A percentile compares a stretch with the other conserved stretches of the same genome.
phyloP scores from a whole-genome alignment of 1,139 yeast genomes.

The Yamadazyma dushanensis region DNA sequence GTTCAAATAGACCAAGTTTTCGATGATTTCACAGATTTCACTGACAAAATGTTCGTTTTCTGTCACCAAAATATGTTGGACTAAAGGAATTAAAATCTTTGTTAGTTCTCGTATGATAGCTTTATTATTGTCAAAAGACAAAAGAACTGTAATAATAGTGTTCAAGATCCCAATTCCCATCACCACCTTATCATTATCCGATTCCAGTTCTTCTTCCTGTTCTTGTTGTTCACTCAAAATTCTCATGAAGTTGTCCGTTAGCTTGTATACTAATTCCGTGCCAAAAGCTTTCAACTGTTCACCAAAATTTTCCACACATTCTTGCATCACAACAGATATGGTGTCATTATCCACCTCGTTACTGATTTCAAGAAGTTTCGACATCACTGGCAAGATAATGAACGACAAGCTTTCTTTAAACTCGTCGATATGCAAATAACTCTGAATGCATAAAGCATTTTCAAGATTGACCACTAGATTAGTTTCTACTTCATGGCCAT shows the following conservation, averaged over 20 bases:
- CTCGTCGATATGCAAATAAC: conserved; percentile 63
- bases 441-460: conserved; percentile 84
- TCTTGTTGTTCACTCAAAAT: conserved; percentile 70
- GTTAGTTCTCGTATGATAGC: conserved; percentile 70
- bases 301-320: conserved; percentile 85
- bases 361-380: conserved; percentile 69
- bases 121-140: conserved; percentile 80
- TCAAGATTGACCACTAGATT: conserved; percentile 80
- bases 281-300: conserved; percentile 94
- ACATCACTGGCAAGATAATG: conserved; percentile 81
- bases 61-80: conserved; percentile 63
- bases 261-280: conserved; percentile 74
- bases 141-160: conserved; percentile 82
- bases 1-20: conserved; percentile 77
- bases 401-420: conserved; percentile 68
- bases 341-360: conserved; percentile 87
- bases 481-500: conserved; percentile 25
- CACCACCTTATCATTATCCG: conserved; percentile 72
- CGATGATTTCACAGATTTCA: conserved; percentile 82
- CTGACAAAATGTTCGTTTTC: conserved; percentile 76
- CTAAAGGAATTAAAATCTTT: conserved; percentile 70
- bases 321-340: conserved; percentile 90
- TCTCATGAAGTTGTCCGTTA: conserved; percentile 78
- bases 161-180: conserved; percentile 86
- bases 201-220: conserved; percentile 52